A percentile compares a stretch with the other conserved stretches of the same genome.
Conservation (phyloP, 2,329 filamentous ascomycete genomes). For the Phialocephala subalpina region DNA sequence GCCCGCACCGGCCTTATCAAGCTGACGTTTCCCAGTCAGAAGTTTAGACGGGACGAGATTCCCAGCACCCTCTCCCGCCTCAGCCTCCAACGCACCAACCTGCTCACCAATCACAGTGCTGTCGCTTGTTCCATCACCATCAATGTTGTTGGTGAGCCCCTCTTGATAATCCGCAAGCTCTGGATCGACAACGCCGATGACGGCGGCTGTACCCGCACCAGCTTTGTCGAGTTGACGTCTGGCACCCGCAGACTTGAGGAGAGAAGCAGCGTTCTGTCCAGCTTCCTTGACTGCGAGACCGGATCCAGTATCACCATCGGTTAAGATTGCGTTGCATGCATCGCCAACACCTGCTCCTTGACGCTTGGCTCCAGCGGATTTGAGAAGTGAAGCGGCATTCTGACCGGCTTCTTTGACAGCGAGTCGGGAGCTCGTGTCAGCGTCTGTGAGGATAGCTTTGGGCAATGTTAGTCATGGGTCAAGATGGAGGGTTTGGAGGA, state of each 20-base stretch:
- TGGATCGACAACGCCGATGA: slow-evolving; percentile 11
- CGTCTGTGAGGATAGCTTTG: slow-evolving; percentile 23
- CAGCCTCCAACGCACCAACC: slow-evolving; percentile 13
- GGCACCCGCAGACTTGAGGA: slow-evolving; percentile 20
- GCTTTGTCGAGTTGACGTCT: slow-evolving; percentile 24
- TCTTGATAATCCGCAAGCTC: slow-evolving; percentile 14
- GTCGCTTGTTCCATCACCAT: slow-evolving; percentile 17
- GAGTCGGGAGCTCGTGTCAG: slow-evolving; percentile 19
- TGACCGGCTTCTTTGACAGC: slow-evolving; percentile 24
- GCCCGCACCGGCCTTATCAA: slow-evolving; percentile 21
- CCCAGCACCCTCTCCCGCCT: slow-evolving; percentile 9
- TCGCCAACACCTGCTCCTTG: slow-evolving; percentile 3
- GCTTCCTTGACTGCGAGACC: slow-evolving; percentile 26
- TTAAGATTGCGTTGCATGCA: slow-evolving; percentile 14
- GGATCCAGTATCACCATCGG: slow-evolving; percentile 22
- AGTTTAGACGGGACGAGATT: slow-evolving; percentile 10
- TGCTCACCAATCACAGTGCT: slow-evolving; percentile 16
- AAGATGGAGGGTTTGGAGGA: not conserved
- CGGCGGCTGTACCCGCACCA: slow-evolving; percentile 17
- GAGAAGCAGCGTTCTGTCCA: slow-evolving; percentile 19
- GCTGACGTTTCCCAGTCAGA: slow-evolving; percentile 3
- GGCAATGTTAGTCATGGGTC: slow-evolving; percentile 1
- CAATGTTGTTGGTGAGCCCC: slow-evolving; percentile 7
- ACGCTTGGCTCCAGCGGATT: slow-evolving; percentile 23
- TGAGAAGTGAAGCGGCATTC: slow-evolving; percentile 20